Evolutionary conservation across 805 yeast genomes (phyloP), one percentile per base, ranked within the genome.

Genomic region (Sporopachydermia lactativora): DNA sequence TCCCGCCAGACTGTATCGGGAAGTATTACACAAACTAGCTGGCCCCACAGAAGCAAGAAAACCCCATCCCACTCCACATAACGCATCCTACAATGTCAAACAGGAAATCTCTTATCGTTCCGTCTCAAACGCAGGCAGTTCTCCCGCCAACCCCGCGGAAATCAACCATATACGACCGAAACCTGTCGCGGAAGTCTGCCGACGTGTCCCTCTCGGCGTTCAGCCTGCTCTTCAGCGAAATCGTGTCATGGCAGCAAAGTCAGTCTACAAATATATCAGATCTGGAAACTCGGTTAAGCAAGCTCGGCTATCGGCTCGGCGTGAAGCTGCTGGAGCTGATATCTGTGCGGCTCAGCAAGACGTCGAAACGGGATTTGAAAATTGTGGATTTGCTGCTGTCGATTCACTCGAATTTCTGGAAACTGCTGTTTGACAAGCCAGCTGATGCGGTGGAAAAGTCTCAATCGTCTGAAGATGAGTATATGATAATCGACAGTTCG

Each of bases 261-360:
- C 66, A 71, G 40, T 72, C 83, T 4, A 72, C 69, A 42, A 84
- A 85, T 13, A 67, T 84, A 18, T 76, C 73, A 43, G 88, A 83
- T 48, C 53, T 77, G 34, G 84, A 75, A 48, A 53, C 65, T 5
- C 55, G 54, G 49, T 65, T 84, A 39, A 83, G 80, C 54, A 72
- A 76, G 6, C 59, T 81, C 36, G 95, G 95, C 1, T 82, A 83
- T 53, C 75, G 75, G 34, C 71, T 85, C 34, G 95, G 95, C 2
- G 71, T 74, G 42, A 71, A 83, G 46, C 66, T 71, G 47, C 58
- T 83, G 24, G 95, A 85, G 53, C 62, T 85, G 45, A 64, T 74
- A 4, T 75, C 81, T 28, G 52, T 80, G 36, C 63, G 94, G 43
- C 85, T 77, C 41, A 83, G 86, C 24, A 66, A 66, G 49, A 62